These are phyloP conservation scores for Kockovaella imperatae DNA, from an alignment of 768 basidiomycete genomes.

Conservation along the genomic window DNA sequence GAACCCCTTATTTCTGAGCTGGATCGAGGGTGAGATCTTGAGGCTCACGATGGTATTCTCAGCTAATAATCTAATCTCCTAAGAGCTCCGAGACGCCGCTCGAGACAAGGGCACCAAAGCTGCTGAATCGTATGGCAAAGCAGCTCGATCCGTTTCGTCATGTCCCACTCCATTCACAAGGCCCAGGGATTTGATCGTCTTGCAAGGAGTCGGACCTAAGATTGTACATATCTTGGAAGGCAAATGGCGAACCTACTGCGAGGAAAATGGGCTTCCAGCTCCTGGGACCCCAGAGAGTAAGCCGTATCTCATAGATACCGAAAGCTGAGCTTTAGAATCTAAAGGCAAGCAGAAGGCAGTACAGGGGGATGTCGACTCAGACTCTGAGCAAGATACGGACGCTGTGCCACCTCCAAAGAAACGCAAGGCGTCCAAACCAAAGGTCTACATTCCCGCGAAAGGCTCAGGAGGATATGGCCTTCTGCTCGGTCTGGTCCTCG, in stretches of 20 bases:
- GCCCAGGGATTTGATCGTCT: conserved; percentile 31
- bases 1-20: conserved; percentile 36
- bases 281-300: conserved; percentile 25
- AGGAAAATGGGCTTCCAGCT: conserved; percentile 25
- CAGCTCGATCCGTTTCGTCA: conserved; percentile 26
- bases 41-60: not conserved
- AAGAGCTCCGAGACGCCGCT: conserved; percentile 34
- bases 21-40: conserved; percentile 32
- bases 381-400: not conserved
- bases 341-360: not conserved
- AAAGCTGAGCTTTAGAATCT: not conserved
- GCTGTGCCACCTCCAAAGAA: conserved; percentile 8
- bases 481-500: conserved; percentile 34
- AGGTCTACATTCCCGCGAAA: conserved; percentile 30
- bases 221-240: conserved; percentile 30
- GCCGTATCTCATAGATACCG: too few species aligned
- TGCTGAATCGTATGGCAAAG: conserved; percentile 31
- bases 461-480: conserved; percentile 40
- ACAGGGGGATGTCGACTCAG: not conserved
- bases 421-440: conserved; percentile 14
- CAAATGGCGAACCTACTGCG: conserved; percentile 28
- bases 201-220: conserved; percentile 35
- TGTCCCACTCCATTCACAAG: conserved; percentile 35
- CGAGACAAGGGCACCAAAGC: conserved; percentile 29
- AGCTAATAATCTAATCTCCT: not conserved